phyloP scores from a whole-genome alignment of 331 rosid genomes.

The Prunus yedoensis region DNA sequence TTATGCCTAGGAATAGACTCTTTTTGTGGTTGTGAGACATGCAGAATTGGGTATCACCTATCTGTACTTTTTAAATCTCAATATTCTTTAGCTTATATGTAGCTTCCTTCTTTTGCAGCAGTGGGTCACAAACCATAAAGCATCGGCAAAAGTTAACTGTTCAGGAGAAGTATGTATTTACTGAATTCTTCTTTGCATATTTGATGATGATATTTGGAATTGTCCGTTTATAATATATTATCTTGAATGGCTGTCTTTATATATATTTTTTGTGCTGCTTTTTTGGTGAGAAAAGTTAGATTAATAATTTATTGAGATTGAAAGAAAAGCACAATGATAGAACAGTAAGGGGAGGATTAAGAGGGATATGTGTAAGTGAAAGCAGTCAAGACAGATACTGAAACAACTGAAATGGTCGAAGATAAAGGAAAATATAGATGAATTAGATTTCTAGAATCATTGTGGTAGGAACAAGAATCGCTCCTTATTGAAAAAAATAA shows the following conservation, averaged over 20 bases:
- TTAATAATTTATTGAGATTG: neutral
- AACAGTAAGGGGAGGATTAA: neutral
- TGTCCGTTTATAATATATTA: neutral
- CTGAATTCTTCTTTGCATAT: neutral
- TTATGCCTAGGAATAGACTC: neutral
- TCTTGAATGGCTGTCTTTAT: neutral
- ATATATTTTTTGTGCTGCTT: neutral
- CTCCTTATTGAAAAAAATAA: neutral
- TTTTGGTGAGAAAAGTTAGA: neutral
- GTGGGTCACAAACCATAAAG: constrained; percentile 47
- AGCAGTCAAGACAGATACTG: too few species aligned
- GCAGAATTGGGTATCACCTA: neutral
- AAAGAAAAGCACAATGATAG: neutral
- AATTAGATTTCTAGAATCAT: neutral
- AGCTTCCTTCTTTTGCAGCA: constrained; percentile 44
- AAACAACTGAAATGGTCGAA: too few species aligned
- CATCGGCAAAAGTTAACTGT: constrained; percentile 56
- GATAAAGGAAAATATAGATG: too few species aligned
- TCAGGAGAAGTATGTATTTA: constrained; percentile 63
- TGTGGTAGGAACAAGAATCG: neutral
- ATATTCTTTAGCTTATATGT: constrained; percentile 11
- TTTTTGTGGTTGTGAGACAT: constrained; percentile 13
- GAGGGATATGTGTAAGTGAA: neutral
- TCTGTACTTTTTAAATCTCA: neutral
- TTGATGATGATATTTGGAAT: neutral